Conservation (phyloP, 2,329 filamentous ascomycete species). For the Penicillium sumatraense region DNA sequence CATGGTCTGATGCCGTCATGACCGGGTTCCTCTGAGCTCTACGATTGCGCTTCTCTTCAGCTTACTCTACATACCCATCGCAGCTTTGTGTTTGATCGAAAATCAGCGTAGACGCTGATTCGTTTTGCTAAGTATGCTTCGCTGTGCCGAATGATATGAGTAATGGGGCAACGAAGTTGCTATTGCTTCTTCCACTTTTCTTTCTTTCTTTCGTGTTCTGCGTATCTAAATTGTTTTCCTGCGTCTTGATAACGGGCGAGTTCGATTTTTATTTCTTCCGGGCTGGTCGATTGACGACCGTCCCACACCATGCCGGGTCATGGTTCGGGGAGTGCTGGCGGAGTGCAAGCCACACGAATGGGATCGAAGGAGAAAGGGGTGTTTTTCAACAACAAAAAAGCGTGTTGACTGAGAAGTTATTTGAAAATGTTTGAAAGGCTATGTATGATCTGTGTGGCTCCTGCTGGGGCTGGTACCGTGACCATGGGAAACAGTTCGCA, state of each 20-base stretch:
- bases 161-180: slow-evolving; percentile 21
- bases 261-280: slow-evolving; percentile 11
- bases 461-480: slow-evolving; percentile 9
- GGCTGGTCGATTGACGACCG: slow-evolving; percentile 18
- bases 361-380: not conserved
- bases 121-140: slow-evolving; percentile 20
- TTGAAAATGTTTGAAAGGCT: slow-evolving; percentile 5
- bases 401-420: slow-evolving; percentile 16
- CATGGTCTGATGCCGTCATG: slow-evolving; percentile 13
- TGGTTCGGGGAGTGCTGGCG: slow-evolving; percentile 8
- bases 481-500: slow-evolving; percentile 6
- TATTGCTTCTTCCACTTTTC: slow-evolving; percentile 16
- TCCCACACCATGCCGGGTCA: slow-evolving; percentile 18
- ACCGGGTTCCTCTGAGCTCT: slow-evolving; percentile 12
- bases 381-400: slow-evolving; percentile 15
- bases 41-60: slow-evolving; percentile 26
- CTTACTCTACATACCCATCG: slow-evolving; percentile 30
- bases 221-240: slow-evolving; percentile 33
- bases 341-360: slow-evolving; percentile 7
- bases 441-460: slow-evolving; percentile 7
- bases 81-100: slow-evolving; percentile 24
- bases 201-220: slow-evolving; percentile 15
- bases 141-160: slow-evolving; percentile 26
- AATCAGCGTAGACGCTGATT: slow-evolving; percentile 22
- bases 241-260: slow-evolving; percentile 3